These are phyloP conservation scores for Trichoderma sp. DNA, from an alignment of 2,329 filamentous ascomycete genomes.

Conservation along the genomic window DNA sequence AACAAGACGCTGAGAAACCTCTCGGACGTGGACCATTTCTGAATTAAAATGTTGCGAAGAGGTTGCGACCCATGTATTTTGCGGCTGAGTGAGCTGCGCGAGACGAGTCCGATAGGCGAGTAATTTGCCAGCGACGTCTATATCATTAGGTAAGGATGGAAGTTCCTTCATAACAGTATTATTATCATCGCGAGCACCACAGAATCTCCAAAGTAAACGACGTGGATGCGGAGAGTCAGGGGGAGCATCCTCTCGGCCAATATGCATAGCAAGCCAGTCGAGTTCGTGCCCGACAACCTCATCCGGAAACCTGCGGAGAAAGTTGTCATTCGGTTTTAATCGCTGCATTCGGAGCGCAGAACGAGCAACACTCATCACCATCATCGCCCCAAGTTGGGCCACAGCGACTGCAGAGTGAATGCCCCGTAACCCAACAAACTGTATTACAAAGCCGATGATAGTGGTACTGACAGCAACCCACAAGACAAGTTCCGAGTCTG, in stretches of 20 bases:
- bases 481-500: neutral
- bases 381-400: neutral
- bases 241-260: neutral
- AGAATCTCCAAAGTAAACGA: neutral
- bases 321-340: neutral
- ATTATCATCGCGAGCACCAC: neutral
- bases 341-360: neutral
- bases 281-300: neutral
- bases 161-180: neutral
- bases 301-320: neutral
- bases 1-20: neutral
- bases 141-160: accelerated
- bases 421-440: neutral
- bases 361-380: neutral
- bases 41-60: neutral
- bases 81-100: neutral
- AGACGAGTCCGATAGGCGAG: neutral
- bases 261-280: neutral
- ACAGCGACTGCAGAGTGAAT: neutral
- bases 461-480: neutral
- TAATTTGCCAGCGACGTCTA: neutral
- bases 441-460: neutral
- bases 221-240: neutral
- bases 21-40: neutral
- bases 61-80: neutral